Evolutionary conservation across 2,329 filamentous ascomycete genomes (phyloP).

Genomic region (Sclerotinia glacialis): DNA sequence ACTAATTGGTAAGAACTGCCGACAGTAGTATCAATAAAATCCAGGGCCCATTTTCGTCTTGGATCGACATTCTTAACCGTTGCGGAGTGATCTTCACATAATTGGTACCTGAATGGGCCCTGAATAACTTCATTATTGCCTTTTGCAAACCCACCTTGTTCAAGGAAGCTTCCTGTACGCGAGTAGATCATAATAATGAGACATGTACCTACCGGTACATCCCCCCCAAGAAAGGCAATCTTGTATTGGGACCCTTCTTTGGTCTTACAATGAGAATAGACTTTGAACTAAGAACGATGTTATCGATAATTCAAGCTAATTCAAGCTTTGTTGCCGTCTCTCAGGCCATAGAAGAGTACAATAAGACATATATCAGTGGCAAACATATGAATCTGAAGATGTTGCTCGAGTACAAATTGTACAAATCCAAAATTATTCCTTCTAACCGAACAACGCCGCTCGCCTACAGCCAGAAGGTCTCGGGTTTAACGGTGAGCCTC

Average conservation of each 20-base stretch:
- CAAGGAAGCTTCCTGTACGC: neutral
- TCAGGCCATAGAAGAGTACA: neutral
- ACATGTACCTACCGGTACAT: conserved; percentile 11
- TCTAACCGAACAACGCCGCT: conserved; percentile 9
- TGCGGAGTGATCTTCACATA: conserved; percentile 19
- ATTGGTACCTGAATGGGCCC: conserved; percentile 10
- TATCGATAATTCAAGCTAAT: conserved; percentile 14
- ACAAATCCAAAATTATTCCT: neutral
- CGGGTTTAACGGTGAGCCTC: conserved; percentile 15
- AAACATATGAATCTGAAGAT: neutral
- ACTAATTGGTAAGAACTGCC: conserved; percentile 22
- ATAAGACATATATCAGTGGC: conserved; percentile 21
- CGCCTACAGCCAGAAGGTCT: neutral
- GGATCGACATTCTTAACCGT: conserved; percentile 16
- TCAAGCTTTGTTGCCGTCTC: conserved; percentile 12
- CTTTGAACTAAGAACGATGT: neutral
- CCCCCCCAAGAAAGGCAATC: neutral
- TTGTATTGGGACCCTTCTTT: conserved; percentile 9
- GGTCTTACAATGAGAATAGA: neutral
- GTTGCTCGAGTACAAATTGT: no score
- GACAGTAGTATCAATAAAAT: conserved; percentile 12
- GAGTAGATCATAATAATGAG: conserved; percentile 17
- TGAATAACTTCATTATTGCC: conserved; percentile 15
- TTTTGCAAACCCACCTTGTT: conserved; percentile 1
- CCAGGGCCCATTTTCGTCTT: neutral